phyloP scores from a whole-genome alignment of 2,329 filamentous ascomycete species.

The Talaromyces sp. region DNA sequence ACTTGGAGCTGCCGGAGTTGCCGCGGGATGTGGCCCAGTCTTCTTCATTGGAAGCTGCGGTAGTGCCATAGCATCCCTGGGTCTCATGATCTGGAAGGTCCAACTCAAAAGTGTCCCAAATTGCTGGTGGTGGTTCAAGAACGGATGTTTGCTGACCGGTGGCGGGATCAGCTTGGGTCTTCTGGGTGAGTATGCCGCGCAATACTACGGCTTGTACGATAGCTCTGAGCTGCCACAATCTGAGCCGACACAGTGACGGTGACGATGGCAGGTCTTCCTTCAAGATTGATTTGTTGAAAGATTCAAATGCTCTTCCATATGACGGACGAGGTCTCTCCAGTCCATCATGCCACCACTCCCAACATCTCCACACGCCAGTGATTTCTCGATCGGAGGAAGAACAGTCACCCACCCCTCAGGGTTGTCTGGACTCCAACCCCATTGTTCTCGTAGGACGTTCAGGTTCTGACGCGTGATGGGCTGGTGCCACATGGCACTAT shows the following conservation, averaged over 20 bases:
- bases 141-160: slow-evolving; percentile 64
- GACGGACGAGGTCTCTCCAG: slow-evolving; percentile 72
- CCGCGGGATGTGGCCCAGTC: slow-evolving; percentile 58
- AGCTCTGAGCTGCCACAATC: slow-evolving; percentile 6
- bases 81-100: slow-evolving; percentile 62
- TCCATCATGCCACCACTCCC: slow-evolving; percentile 82
- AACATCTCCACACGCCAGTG: slow-evolving; percentile 80
- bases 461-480: slow-evolving; percentile 78
- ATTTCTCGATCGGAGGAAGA: slow-evolving; percentile 72
- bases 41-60: slow-evolving; percentile 63
- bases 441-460: slow-evolving; percentile 69
- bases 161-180: slow-evolving; percentile 61
- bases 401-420: slow-evolving; percentile 68
- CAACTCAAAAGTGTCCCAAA: slow-evolving; percentile 59
- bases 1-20: slow-evolving; percentile 47
- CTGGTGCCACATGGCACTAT: slow-evolving; percentile 87
- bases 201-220: slow-evolving; percentile 32
- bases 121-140: slow-evolving; percentile 68
- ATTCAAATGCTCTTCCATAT: slow-evolving; percentile 61
- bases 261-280: slow-evolving; percentile 1
- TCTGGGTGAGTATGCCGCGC: slow-evolving; percentile 55
- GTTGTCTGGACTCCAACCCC: slow-evolving; percentile 58
- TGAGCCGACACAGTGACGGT: slow-evolving; percentile 9
- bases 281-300: slow-evolving; percentile 56
- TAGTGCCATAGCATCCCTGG: slow-evolving; percentile 57